Conservation (phyloP, 306 rosid species). For the Mimosa pudica region DNA sequence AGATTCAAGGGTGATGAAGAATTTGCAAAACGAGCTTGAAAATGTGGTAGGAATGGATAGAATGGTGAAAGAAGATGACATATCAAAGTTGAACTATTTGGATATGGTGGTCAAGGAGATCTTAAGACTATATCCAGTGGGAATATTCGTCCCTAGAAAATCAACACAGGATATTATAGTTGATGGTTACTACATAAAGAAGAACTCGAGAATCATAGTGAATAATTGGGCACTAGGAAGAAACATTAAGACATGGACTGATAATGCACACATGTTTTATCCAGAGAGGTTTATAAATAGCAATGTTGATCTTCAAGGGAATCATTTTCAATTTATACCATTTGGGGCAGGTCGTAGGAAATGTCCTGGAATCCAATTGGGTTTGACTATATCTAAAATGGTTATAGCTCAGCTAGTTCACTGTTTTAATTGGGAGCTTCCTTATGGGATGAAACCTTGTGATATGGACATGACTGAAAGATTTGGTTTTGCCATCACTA, state of each 20-base stretch:
- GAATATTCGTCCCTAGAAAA: slow-evolving; percentile 36
- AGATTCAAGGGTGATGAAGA: slow-evolving; percentile 48
- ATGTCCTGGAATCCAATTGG: slow-evolving; percentile 50
- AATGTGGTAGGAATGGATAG: slow-evolving; percentile 39
- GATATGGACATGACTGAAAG: slow-evolving; percentile 28
- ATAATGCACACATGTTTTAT: slow-evolving; percentile 39
- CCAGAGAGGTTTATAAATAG: slow-evolving; percentile 43
- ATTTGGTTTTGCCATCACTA: slow-evolving; percentile 43
- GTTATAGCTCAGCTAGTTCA: slow-evolving; percentile 22
- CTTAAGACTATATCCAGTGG: slow-evolving; percentile 40
- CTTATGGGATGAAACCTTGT: slow-evolving; percentile 9
- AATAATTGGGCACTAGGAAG: slow-evolving; percentile 50
- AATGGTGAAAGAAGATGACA: slow-evolving; percentile 45
- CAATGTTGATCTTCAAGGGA: slow-evolving; percentile 32
- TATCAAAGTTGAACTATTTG: slow-evolving; percentile 41
- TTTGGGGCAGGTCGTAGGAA: slow-evolving; percentile 51
- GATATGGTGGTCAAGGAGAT: slow-evolving; percentile 50
- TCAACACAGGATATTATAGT: slow-evolving; percentile 34
- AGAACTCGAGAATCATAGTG: slow-evolving; percentile 35
- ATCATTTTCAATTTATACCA: slow-evolving; percentile 41
- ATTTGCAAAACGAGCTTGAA: slow-evolving; percentile 48
- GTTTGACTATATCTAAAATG: slow-evolving; percentile 26
- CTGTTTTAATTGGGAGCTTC: slow-evolving; percentile 52
- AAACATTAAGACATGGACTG: slow-evolving; percentile 45
- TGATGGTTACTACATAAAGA: slow-evolving; percentile 44